phyloP scores from a whole-genome alignment of 1,284 basidiomycete species.

The Ceratobasidium sp. region DNA sequence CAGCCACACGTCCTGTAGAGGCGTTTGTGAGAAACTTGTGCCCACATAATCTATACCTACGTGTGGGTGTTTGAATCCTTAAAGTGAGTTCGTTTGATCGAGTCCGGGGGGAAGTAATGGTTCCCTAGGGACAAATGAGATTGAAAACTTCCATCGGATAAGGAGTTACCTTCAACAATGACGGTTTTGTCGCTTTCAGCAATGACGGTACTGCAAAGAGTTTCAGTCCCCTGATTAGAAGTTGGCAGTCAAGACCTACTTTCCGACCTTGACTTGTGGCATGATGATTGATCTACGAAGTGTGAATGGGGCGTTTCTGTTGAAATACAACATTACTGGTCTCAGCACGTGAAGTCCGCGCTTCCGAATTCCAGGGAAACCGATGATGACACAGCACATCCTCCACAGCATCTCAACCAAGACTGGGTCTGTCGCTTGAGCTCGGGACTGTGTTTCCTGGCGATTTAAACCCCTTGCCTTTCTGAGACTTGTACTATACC shows the following conservation, averaged over 20 bases:
- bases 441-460: not conserved
- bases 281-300: not conserved
- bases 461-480: not conserved
- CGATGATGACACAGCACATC: not conserved
- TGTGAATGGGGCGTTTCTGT: constrained; percentile 11
- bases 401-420: not conserved
- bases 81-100: constrained; percentile 19
- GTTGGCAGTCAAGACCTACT: not conserved
- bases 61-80: constrained; percentile 35
- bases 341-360: constrained; percentile 24
- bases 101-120: constrained; percentile 35
- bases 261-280: constrained; percentile 10
- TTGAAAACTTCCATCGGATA: not conserved
- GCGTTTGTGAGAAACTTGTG: not conserved
- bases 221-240: not conserved
- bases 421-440: not conserved
- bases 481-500: not conserved
- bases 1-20: constrained; percentile 3
- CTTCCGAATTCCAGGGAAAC: not conserved
- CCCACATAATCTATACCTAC: not conserved
- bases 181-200: constrained; percentile 39
- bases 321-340: constrained; percentile 5
- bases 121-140: not conserved
- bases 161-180: constrained; percentile 8
- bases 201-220: constrained; percentile 15